Conservation (phyloP, 2,329 filamentous ascomycete species). For the Ophiocordyceps camponoti-floridani region DNA sequence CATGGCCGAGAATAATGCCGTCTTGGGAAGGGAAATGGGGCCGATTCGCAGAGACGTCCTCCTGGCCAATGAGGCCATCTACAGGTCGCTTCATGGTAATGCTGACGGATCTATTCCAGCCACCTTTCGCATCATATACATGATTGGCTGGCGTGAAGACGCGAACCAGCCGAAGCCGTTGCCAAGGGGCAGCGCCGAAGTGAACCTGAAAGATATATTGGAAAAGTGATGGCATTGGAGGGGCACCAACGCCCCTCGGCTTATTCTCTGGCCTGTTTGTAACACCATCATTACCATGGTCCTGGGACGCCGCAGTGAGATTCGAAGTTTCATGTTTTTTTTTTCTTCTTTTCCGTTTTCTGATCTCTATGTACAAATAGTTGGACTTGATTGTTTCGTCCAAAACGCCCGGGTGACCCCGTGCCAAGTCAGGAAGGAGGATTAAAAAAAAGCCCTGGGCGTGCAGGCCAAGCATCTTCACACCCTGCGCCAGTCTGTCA, state of each 20-base stretch:
- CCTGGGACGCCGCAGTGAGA: not conserved
- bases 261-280: not conserved
- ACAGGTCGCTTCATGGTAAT: conserved; percentile 72
- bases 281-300: too few species aligned
- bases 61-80: conserved; percentile 76
- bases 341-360: not conserved
- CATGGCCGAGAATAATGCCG: conserved; percentile 90
- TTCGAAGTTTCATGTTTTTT: not conserved
- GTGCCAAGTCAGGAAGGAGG: not conserved
- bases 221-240: conserved; percentile 22
- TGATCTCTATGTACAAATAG: too few species aligned
- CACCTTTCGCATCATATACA: conserved; percentile 89
- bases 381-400: not conserved
- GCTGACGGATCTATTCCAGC: conserved; percentile 62
- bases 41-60: conserved; percentile 66
- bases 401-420: not conserved
- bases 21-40: conserved; percentile 68
- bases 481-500: conserved; percentile 85
- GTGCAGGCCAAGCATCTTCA: conserved; percentile 4
- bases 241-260: not conserved
- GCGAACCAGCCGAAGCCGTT: conserved; percentile 64
- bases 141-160: conserved; percentile 96
- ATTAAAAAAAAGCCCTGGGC: not conserved
- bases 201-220: conserved; percentile 73
- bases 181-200: conserved; percentile 63